Evolutionary conservation across 2,329 filamentous ascomycete species (phyloP).

Genomic region (Gyromitra esculenta): DNA sequence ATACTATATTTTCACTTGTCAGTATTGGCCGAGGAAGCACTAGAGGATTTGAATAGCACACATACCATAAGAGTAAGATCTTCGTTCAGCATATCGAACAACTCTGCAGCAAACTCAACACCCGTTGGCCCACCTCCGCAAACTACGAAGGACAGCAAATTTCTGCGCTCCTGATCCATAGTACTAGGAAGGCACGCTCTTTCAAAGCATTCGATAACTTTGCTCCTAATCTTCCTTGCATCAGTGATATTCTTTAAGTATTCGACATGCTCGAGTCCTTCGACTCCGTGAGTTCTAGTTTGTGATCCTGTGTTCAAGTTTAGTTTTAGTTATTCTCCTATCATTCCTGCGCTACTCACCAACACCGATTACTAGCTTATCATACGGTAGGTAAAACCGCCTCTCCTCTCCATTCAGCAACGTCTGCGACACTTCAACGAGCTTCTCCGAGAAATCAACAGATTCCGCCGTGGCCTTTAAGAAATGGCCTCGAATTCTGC

Average conservation of each 20-base stretch:
- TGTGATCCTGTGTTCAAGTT: constrained; percentile 70
- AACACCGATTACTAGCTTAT: constrained; percentile 92
- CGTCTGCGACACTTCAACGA: constrained; percentile 83
- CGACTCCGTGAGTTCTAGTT: constrained; percentile 94
- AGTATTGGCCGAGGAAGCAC: neutral
- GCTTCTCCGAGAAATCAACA: constrained; percentile 88
- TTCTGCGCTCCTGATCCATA: constrained; percentile 82
- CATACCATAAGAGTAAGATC: constrained; percentile 71
- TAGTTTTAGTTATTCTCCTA: constrained; percentile 20
- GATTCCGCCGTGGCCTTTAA: constrained; percentile 86
- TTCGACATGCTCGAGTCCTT: constrained; percentile 90
- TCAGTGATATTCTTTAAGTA: constrained; percentile 97
- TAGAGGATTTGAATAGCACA: constrained; percentile 19
- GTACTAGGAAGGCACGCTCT: constrained; percentile 92
- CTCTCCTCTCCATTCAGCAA: constrained; percentile 76
- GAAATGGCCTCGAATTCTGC: constrained; percentile 84
- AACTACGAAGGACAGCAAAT: constrained; percentile 93
- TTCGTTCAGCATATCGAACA: constrained; percentile 96
- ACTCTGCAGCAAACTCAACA: constrained; percentile 95
- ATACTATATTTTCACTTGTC: constrained; percentile 67
- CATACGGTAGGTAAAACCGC: constrained; percentile 93
- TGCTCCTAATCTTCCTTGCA: constrained; percentile 86
- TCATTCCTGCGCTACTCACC: constrained; percentile 62
- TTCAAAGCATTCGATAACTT: constrained; percentile 89
- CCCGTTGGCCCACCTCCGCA: constrained; percentile 95